These are phyloP conservation scores for Mycena albidolilacea DNA, from an alignment of 768 basidiomycete species.

Conservation along the genomic window DNA sequence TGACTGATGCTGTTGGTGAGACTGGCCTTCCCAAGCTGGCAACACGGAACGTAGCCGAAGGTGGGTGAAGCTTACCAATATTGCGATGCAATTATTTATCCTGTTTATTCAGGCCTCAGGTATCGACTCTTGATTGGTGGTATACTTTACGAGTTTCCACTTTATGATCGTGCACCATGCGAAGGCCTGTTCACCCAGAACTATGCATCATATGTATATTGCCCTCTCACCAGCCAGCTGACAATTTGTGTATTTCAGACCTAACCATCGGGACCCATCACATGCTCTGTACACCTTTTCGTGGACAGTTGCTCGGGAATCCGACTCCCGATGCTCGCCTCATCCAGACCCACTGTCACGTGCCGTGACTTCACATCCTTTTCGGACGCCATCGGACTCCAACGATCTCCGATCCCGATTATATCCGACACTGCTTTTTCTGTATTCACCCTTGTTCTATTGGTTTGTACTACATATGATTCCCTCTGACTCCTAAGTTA, in stretches of 20 bases:
- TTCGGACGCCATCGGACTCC: no score
- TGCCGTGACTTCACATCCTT: no score
- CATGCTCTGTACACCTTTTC: background rate
- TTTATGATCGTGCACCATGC: background rate
- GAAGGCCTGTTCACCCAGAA: background rate
- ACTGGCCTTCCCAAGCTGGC: slow-evolving; percentile 8
- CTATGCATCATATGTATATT: background rate
- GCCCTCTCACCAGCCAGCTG: background rate
- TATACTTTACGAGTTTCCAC: slow-evolving; percentile 2
- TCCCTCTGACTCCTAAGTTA: no score
- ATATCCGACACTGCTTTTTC: no score
- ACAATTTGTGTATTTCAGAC: background rate
- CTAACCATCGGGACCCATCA: background rate
- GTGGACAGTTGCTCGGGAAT: background rate
- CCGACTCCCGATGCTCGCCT: background rate
- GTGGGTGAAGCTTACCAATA: background rate
- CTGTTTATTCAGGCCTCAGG: background rate
- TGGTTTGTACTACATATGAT: no score
- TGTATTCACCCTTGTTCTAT: no score
- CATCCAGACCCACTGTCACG: no score
- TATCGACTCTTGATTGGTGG: background rate
- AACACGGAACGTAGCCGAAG: slow-evolving; percentile 8
- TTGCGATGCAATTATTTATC: no score
- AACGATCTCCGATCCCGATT: no score
- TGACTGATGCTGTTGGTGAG: background rate